Evolutionary conservation across 2,329 filamentous ascomycete species (phyloP), one percentile per base, ranked within the genome.

Genomic region (Penicillium sp.): DNA sequence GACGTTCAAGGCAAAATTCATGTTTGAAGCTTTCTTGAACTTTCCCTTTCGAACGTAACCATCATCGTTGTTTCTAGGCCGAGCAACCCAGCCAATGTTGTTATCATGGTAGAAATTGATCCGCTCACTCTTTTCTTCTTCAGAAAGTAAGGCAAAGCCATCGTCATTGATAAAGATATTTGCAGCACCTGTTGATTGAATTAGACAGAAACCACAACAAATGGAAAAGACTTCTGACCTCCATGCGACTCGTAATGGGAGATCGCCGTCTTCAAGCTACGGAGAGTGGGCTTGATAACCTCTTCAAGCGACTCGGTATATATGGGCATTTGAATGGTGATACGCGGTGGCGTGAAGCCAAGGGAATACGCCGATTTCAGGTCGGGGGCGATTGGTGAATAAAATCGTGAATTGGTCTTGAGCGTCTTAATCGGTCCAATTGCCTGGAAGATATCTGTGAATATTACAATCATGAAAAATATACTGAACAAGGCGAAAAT

Each of bases 251-350:
- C 82, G 61, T 84, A 85, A 12, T 81, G 81, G 35, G 80, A 81
- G 59, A 84, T 83, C 18, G 81, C 82, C 14, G 77, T 77, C 65
- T 82, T 83, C 33, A 84, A 68, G 3, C 80, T 83, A 20, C 77
- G 74, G 45, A 84, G 77, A 0, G 82, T 84, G 0, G 82, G 82
- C 47, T 76, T 74, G 61, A 84, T 83, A 65, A 95, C 90, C 60
- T 79, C 83, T 35, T 76, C 76, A 2, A 95, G 79, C 62, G 90
- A 89, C 70, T 95, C 90, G 71, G 93, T 94, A 77, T 94, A 95
- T 0, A 95, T 89, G 4, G 90, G 90, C 70, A 89, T 92, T 68
- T 96, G 90, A 43, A 95, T 88, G 3, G 89, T 93, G 59, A 82
- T 60, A 16, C 74, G 63, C 78, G 80, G 33, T 24, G 56, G 56